These are phyloP conservation scores for Apiosordaria backusii DNA, from an alignment of 495 filamentous ascomycete genomes.

Conservation along the genomic window DNA sequence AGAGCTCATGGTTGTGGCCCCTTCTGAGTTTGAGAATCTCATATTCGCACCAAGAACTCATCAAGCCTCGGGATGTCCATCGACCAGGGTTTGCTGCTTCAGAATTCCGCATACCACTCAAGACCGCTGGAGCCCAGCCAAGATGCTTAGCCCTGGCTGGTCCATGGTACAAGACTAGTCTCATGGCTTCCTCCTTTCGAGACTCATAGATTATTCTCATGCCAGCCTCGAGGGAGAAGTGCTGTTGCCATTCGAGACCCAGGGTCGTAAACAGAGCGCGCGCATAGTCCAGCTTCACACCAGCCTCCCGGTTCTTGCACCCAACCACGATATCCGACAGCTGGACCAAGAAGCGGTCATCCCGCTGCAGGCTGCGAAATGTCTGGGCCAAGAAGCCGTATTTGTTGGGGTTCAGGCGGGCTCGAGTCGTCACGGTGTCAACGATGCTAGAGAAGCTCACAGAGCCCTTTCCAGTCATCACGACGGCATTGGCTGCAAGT, in stretches of 20 bases:
- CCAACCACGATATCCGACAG: background rate
- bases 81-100: background rate
- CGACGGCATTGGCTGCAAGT: background rate
- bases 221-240: background rate
- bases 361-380: background rate
- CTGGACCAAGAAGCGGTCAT: background rate
- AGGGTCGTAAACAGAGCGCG: background rate
- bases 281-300: background rate
- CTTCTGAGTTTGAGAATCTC: background rate
- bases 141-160: conserved; percentile 1
- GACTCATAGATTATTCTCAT: conserved; percentile 8
- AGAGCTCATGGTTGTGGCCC: too few species aligned
- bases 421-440: too few species aligned
- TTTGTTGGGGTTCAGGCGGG: background rate
- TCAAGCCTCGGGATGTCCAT: conserved; percentile 5
- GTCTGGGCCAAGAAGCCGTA: background rate
- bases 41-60: background rate
- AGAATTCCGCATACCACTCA: background rate
- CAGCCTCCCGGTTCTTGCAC: background rate
- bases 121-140: conserved; percentile 10
- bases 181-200: background rate
- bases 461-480: background rate
- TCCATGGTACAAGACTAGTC: background rate
- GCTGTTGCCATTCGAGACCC: background rate
- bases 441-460: background rate